These are phyloP conservation scores for Lycium barbarum DNA, from an alignment of 257 asterid species.

Conservation along the genomic window DNA sequence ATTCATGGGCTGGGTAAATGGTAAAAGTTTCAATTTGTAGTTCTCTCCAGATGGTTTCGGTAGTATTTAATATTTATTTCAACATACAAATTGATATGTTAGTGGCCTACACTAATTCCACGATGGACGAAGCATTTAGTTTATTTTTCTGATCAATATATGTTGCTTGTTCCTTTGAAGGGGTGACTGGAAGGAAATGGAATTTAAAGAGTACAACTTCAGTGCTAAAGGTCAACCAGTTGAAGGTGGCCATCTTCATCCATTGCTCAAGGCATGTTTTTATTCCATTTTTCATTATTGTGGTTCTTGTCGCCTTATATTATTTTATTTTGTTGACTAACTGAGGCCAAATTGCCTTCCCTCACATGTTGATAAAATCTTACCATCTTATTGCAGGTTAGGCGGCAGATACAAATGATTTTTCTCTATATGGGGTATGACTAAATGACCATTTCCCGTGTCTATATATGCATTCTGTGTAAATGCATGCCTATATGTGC, in stretches of 20 bases:
- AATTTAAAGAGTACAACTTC: slow-evolving; percentile 94
- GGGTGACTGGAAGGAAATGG: slow-evolving; percentile 94
- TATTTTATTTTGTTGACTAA: slow-evolving; percentile 1
- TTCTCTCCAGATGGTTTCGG: not conserved
- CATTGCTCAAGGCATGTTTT: slow-evolving; percentile 80
- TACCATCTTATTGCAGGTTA: slow-evolving; percentile 63
- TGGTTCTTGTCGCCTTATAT: not conserved
- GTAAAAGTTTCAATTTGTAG: not conserved
- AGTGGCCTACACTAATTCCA: not conserved
- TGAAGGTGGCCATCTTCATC: slow-evolving; percentile 97
- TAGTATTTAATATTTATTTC: not conserved
- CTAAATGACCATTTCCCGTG: not conserved
- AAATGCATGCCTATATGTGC: not conserved
- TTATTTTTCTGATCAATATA: not conserved
- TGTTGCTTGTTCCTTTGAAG: slow-evolving; percentile 48
- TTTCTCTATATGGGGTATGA: slow-evolving; percentile 93
- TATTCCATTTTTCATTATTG: slow-evolving; percentile 19
- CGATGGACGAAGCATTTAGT: not conserved
- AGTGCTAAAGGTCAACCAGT: slow-evolving; percentile 94
- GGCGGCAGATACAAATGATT: slow-evolving; percentile 84
- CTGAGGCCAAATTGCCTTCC: not conserved
- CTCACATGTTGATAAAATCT: not conserved
- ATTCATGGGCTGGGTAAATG: not conserved
- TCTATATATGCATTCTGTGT: slow-evolving; percentile 24
- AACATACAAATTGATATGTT: not conserved